Evolutionary conservation across 2,329 filamentous ascomycete genomes (phyloP).

Genomic region (Arthrobotrys iridis): DNA sequence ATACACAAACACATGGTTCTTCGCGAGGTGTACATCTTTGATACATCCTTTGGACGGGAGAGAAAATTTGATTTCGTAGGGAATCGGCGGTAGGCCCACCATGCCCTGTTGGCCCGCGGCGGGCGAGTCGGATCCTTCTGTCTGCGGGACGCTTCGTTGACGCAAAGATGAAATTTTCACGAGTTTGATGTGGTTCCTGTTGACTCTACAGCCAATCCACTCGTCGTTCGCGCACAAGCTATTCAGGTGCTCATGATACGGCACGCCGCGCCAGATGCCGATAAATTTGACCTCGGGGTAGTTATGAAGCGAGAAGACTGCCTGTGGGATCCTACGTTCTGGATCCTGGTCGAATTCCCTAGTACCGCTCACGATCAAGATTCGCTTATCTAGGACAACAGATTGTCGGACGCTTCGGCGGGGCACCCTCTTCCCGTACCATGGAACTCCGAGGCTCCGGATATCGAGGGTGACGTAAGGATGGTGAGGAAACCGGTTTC

Average conservation of each 20-base stretch:
- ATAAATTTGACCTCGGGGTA: conserved; percentile 34
- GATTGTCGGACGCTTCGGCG: conserved; percentile 46
- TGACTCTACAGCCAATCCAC: conserved; percentile 50
- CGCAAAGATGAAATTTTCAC: conserved; percentile 44
- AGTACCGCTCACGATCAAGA: conserved; percentile 43
- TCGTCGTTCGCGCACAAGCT: conserved; percentile 52
- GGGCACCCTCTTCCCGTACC: conserved; percentile 32
- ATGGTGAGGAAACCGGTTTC: conserved; percentile 40
- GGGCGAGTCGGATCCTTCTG: neutral
- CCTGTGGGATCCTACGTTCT: conserved; percentile 45
- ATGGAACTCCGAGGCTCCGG: conserved; percentile 34
- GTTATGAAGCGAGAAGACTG: conserved; percentile 49
- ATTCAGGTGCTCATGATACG: conserved; percentile 44
- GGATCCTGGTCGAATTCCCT: conserved; percentile 42
- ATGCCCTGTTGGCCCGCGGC: neutral
- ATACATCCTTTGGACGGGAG: conserved; percentile 46
- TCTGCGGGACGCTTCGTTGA: neutral
- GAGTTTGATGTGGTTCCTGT: conserved; percentile 40
- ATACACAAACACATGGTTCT: conserved; percentile 50
- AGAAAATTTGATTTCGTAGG: conserved; percentile 43
- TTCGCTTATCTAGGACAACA: conserved; percentile 46
- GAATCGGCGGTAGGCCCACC: conserved; percentile 9
- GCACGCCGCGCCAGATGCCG: conserved; percentile 46
- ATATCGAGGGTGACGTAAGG: conserved; percentile 43
- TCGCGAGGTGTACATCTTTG: conserved; percentile 49